phyloP scores from a whole-genome alignment of 441 rosid species.

The Adansonia rubrostipa region DNA sequence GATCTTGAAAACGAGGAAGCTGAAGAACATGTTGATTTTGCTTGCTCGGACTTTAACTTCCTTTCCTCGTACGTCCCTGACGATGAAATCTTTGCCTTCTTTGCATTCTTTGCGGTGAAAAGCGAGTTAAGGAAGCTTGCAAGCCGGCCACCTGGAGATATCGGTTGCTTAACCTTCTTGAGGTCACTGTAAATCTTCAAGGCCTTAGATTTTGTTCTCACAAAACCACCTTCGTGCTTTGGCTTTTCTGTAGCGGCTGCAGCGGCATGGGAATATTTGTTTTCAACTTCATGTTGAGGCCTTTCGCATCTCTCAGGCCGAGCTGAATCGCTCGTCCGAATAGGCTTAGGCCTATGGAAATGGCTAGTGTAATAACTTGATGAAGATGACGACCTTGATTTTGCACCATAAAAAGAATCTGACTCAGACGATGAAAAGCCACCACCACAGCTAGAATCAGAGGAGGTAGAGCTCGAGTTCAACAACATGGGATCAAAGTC shows the following conservation, averaged over 20 bases:
- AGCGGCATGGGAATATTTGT: background rate
- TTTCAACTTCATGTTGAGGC: slow-evolving; percentile 8
- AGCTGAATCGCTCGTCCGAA: slow-evolving; percentile 44
- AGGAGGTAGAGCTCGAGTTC: slow-evolving; percentile 56
- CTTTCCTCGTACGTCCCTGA: slow-evolving; percentile 30
- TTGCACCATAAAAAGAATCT: slow-evolving; percentile 42
- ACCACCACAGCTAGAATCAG: slow-evolving; percentile 56
- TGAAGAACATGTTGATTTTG: slow-evolving; percentile 57
- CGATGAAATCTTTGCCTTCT: slow-evolving; percentile 46
- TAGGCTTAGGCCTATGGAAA: slow-evolving; percentile 49
- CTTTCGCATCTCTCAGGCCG: slow-evolving; percentile 18
- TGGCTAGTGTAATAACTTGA: slow-evolving; percentile 34
- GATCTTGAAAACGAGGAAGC: slow-evolving; percentile 67
- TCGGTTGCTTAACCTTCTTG: slow-evolving; percentile 61
- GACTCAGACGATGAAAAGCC: slow-evolving; percentile 59
- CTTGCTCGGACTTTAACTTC: slow-evolving; percentile 32
- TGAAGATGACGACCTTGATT: slow-evolving; percentile 41
- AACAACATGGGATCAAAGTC: slow-evolving; percentile 25
- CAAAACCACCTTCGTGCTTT: slow-evolving; percentile 46
- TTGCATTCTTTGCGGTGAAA: slow-evolving; percentile 46
- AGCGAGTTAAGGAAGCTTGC: slow-evolving; percentile 67
- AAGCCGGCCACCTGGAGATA: slow-evolving; percentile 66
- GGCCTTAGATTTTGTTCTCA: slow-evolving; percentile 62
- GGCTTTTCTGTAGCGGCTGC: slow-evolving; percentile 30
- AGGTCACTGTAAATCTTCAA: slow-evolving; percentile 63